Evolutionary conservation across 1,284 basidiomycete species (phyloP), one percentile per base, ranked within the genome.

Genomic region (Puccinia brachypodii): DNA sequence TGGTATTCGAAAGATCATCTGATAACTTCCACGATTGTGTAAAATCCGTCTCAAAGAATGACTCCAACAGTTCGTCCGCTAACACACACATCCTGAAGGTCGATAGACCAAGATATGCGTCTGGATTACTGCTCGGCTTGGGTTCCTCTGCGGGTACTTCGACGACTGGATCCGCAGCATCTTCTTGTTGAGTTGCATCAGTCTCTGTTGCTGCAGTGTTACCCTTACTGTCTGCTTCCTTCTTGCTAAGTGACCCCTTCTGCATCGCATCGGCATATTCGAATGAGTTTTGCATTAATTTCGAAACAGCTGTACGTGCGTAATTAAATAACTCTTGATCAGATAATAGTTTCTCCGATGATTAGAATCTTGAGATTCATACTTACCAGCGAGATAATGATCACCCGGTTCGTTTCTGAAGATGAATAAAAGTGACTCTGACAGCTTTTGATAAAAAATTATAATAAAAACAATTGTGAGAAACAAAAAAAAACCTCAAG

Each of bases 391-490:
- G 58, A 99, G 89, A 86, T 98, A 98, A 8, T 95, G 94, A 86
- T 99, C 97, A 13, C 97, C 96, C 19, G 96, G 90, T 88, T 99
- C 97, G 87, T 93, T 96, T 36, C 97, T 92, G 91, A 99, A 99
- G 85, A 99, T 97, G 88, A 96, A 96, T 94, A 95, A 85, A 53
- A 72, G 36, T 8, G 58, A 71, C 56, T 22, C 79, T 42, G 14
- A 81, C 14, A 62, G 60, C 53, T 75, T 78, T 58, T 36, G 62
- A 74, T n/a, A 69, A 68, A 36, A 31, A 56, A 68, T 28, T n/a
- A n/a, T n/a, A n/a, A n/a, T n/a, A n/a, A n/a, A n/a, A n/a, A n/a
- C n/a, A n/a, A n/a, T n/a, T n/a, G n/a, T n/a, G n/a, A n/a, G n/a
- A n/a, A n/a, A n/a, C n/a, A n/a, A n/a, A n/a, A n/a, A n/a, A n/a